Evolutionary conservation across 495 filamentous ascomycete genomes (phyloP).

Genomic region (Xylaria longipes): DNA sequence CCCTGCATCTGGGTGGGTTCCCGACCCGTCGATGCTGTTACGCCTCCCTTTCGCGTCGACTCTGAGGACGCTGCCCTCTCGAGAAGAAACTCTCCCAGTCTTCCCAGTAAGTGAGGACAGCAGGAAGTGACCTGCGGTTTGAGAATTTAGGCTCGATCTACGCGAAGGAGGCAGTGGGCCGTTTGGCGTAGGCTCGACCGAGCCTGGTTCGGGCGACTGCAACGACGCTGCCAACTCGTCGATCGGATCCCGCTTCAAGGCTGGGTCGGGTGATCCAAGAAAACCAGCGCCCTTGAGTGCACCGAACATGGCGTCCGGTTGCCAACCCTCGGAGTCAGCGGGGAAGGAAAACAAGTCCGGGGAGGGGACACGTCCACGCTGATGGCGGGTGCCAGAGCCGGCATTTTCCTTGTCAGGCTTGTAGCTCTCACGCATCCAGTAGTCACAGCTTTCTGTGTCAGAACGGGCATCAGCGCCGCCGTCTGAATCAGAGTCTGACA

Average conservation of each 20-base stretch:
- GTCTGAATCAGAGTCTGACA: constrained; percentile 43
- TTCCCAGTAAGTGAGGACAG: constrained; percentile 31
- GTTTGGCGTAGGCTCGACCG: constrained; percentile 34
- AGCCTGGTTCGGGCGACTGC: constrained; percentile 32
- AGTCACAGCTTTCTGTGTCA: constrained; percentile 48
- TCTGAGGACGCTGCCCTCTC: constrained; percentile 20
- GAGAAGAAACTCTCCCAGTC: constrained; percentile 36
- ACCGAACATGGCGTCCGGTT: constrained; percentile 51
- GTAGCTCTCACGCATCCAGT: constrained; percentile 53
- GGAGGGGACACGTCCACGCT: constrained; percentile 36
- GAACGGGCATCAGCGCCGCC: constrained; percentile 43
- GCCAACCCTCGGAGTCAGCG: constrained; percentile 44
- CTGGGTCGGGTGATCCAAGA: constrained; percentile 35
- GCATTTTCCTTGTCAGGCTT: constrained; percentile 38
- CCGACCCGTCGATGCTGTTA: constrained; percentile 45
- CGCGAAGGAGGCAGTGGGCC: constrained; percentile 46
- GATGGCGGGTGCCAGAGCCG: constrained; percentile 36
- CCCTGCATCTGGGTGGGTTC: constrained; percentile 18
- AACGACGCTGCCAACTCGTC: constrained; percentile 47
- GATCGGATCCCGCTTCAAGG: constrained; percentile 45
- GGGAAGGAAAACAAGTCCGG: constrained; percentile 58
- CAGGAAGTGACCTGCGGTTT: constrained; percentile 36
- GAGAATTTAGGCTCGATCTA: constrained; percentile 52
- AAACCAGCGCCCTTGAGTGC: constrained; percentile 45
- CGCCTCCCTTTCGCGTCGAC: constrained; percentile 43